Evolutionary conservation across 2,329 filamentous ascomycete species (phyloP), one percentile per base, ranked within the genome.

Genomic region (Didymella pomorum): DNA sequence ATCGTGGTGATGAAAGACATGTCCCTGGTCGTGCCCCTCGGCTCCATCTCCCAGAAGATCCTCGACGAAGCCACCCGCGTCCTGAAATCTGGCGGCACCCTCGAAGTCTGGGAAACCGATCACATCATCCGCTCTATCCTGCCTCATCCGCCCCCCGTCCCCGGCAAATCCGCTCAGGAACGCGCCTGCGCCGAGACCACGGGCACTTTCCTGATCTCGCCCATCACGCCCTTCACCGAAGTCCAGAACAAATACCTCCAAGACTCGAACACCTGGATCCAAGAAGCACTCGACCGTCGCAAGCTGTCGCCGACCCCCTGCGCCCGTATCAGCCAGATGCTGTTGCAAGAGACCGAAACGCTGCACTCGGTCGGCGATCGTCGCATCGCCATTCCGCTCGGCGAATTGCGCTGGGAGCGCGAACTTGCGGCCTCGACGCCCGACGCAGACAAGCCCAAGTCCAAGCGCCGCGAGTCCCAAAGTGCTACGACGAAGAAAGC

Each of bases 81-180:
- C 12, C 80, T 97, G 33, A 87, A 85, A 64, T 88, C 90, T 0
- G 92, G 91, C 16, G 94, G 94, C 4, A 86, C 87, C 2, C 71
- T 97, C 25, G 94, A 97, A 73, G 83, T 96, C 16, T 97, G 93
- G 93, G 93, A 97, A 64, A 89, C 89, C 5, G 93, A 97, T 77
- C 87, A 93, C 72, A 85, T 89, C 12, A 87, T 97, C 63, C 89
- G 93, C 66, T 93, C 93, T 75, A 82, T 98, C 26, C 83, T 92
- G 49, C 91, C 92, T 2, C 91, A 95, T 72, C 87, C 90, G 2
- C 87, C 88, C 2, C 84, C 84, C 14, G 80, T 85, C 52, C 78
- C 83, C 64, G 79, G 83, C 23, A 80, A 81, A 58, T 83, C 86
- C 18, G 83, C 87, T 37, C 85, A 87, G 46, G 87, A 91, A 58